Conservation (phyloP, 225 moss, liverwort and hornwort genomes). For the Rhytidiadelphus loreus region DNA sequence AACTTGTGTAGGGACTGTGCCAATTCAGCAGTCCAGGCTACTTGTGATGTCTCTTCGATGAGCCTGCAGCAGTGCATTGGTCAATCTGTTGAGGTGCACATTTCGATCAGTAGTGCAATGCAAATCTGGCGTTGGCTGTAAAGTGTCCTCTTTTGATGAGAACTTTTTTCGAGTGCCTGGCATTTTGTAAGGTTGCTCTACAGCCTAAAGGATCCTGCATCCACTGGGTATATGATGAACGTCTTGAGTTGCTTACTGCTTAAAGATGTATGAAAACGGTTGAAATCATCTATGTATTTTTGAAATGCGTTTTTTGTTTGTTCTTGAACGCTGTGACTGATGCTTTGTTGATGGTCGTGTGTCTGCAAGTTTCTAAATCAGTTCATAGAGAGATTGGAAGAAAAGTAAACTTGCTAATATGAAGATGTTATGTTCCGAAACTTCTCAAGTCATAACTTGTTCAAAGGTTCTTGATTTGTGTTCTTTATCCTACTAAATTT, state of each 20-base stretch:
- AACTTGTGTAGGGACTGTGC: slow-evolving; percentile 8
- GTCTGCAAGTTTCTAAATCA: not conserved
- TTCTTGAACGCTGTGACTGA: not conserved
- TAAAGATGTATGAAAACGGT: too few species aligned
- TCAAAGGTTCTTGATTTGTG: not conserved
- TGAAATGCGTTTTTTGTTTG: not conserved
- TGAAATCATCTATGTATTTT: not conserved
- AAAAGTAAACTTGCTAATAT: not conserved
- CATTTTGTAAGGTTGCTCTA: not conserved
- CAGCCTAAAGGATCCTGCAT: not conserved
- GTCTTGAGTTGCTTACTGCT: not conserved
- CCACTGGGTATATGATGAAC: not conserved
- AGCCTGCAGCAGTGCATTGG: not conserved
- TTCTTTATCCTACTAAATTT: not conserved
- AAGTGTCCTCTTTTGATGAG: not conserved
- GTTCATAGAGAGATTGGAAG: not conserved
- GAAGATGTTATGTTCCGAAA: not conserved
- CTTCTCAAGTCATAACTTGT: not conserved
- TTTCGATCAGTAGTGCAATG: not conserved
- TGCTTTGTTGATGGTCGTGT: not conserved
- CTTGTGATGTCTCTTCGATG: not conserved
- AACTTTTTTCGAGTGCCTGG: not conserved
- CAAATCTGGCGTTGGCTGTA: not conserved
- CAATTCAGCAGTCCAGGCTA: slow-evolving; percentile 10
- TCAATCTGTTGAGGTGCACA: not conserved